Base-by-base conservation (phyloP, 371 early-diverging fungal genomes). In the Mortierella polycephala region DNA sequence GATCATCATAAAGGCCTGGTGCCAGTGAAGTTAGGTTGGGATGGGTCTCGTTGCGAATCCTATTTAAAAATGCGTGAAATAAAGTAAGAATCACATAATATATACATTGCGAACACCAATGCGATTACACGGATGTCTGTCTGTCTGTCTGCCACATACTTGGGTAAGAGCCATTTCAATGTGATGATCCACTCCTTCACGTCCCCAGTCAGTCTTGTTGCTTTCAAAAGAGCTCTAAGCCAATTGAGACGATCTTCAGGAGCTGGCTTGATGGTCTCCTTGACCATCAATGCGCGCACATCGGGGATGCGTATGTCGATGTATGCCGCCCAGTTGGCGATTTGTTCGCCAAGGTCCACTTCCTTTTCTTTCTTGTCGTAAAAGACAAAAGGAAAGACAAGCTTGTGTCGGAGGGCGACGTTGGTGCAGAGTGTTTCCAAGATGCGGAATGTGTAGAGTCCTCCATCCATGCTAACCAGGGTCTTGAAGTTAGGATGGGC, bases 171-270 rank as follows among this genome's bases (percentile, higher is more conserved):
- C 77, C 77, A 77, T 49, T 68, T 71, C 61, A 77, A 52, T 4
- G 77, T 77, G 1, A 64, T 50, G 46, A 77, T 59, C 77, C 77
- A 77, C 45, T 77, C 67, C 14, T 61, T 63, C 12, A 71, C 72
- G 42, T 63, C 64, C 18, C 56, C 46, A 0, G 50, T 21, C n/a
- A 55, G 11, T 11, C 65, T 64, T 37, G 77, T 77, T 1, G 77
- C 64, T 14, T 60, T 60, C 37, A 77, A 46, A 37, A 77, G 49
- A 39, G 77, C 77, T 16, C 14, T 23, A 42, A 77, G 57, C 77
- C 77, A 77, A 54, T 63, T 65, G 57, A 79, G 69, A 21, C 80
- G 80, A 23, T 79, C 80, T n/a, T 72, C 80, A 56, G 73, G 73
- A 7, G 74, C 53, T 0, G 80, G 80, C 44, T 79, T 79, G n/a